Percentiles rank a stretch among this genome's conserved stretches.
Evolutionary conservation across 2,329 filamentous ascomycete species (phyloP).

Genomic region (Phyllosticta ampelicida): DNA sequence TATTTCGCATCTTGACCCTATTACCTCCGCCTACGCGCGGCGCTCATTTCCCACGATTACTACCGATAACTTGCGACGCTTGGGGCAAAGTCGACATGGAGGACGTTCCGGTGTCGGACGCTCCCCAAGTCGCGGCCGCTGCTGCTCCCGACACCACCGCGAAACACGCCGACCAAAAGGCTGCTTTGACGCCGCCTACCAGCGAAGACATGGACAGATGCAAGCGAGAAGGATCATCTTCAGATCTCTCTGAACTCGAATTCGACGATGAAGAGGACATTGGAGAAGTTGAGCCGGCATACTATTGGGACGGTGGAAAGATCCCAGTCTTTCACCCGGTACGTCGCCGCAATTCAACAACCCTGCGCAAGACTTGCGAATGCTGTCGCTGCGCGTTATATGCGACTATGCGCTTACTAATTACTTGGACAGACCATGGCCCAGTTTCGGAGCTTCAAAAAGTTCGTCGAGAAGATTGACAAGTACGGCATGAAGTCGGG

Average conservation of each 20-base stretch:
- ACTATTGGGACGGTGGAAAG: constrained; percentile 72
- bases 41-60: background rate
- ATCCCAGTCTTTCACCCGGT: constrained; percentile 89
- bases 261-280: constrained; percentile 40
- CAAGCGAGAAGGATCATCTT: constrained; percentile 35
- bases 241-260: constrained; percentile 39
- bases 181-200: constrained; percentile 40
- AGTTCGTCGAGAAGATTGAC: constrained; percentile 83
- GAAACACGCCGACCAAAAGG: constrained; percentile 27
- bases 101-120: constrained; percentile 4
- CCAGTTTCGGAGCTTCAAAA: constrained; percentile 88
- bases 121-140: constrained; percentile 2
- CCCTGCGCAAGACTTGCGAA: background rate
- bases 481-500: constrained; percentile 95
- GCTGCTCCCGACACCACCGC: background rate
- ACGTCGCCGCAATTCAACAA: constrained; percentile 26
- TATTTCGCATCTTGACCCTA: constrained; percentile 6
- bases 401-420: constrained; percentile 2
- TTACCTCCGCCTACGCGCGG: background rate
- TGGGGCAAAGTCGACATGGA: constrained; percentile 6
- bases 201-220: constrained; percentile 41
- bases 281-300: constrained; percentile 70
- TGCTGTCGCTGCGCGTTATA: background rate
- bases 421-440: constrained; percentile 56
- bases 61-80: background rate